Evolutionary conservation across 306 rosid genomes (phyloP).

Genomic region (Fragaria vesca): DNA sequence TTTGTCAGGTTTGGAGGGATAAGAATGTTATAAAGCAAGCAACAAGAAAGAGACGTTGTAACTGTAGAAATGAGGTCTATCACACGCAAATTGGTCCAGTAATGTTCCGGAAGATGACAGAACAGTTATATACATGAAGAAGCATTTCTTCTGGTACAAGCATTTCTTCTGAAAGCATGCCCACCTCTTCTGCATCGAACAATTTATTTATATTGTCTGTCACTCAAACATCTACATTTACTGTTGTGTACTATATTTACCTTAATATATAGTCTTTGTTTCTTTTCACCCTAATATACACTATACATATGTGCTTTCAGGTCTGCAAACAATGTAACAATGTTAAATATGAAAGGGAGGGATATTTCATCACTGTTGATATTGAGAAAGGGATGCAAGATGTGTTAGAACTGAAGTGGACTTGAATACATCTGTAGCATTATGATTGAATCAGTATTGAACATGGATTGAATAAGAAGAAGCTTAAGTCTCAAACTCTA

Average conservation of each 20-base stretch:
- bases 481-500: too few species aligned
- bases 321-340: slow-evolving; percentile 95
- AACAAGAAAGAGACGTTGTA: slow-evolving; percentile 93
- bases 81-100: slow-evolving; percentile 99
- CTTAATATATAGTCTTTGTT: neutral
- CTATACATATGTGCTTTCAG: slow-evolving; percentile 41
- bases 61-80: slow-evolving; percentile 93
- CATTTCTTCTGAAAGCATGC: neutral
- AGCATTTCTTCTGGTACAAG: slow-evolving; percentile 6
- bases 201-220: neutral
- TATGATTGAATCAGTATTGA: too few species aligned
- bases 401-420: slow-evolving; percentile 19
- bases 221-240: neutral
- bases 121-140: slow-evolving; percentile 51
- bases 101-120: slow-evolving; percentile 98
- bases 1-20: slow-evolving; percentile 91
- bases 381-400: slow-evolving; percentile 99
- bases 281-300: neutral
- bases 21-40: slow-evolving; percentile 83
- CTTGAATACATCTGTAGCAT: too few species aligned
- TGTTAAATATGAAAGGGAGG: slow-evolving; percentile 91
- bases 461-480: too few species aligned
- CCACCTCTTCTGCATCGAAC: neutral
- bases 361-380: slow-evolving; percentile 85
- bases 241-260: neutral